These are phyloP conservation scores for Fusarium torulosum DNA, from an alignment of 2,329 filamentous ascomycete genomes.

Conservation along the genomic window DNA sequence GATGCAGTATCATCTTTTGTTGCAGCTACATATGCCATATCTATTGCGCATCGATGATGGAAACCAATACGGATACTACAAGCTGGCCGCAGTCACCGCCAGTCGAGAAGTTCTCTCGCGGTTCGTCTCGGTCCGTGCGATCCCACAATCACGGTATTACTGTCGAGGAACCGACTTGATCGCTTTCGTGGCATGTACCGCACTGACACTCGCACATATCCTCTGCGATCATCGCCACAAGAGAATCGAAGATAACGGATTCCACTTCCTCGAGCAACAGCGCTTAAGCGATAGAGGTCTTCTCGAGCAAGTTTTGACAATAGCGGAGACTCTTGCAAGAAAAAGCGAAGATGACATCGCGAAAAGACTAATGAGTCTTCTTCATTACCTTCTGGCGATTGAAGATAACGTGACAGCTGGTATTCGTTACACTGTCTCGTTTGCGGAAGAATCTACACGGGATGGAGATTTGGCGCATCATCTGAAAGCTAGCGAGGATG, in stretches of 20 bases:
- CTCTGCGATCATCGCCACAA: slow-evolving; percentile 45
- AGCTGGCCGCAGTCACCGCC: slow-evolving; percentile 58
- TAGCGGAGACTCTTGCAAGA: slow-evolving; percentile 53
- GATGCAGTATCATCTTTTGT: slow-evolving; percentile 62
- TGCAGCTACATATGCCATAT: slow-evolving; percentile 67
- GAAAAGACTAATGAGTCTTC: slow-evolving; percentile 55
- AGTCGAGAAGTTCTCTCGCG: slow-evolving; percentile 63
- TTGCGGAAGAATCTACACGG: slow-evolving; percentile 29
- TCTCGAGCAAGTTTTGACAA: slow-evolving; percentile 53
- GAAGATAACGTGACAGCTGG: slow-evolving; percentile 54
- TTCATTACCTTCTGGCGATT: slow-evolving; percentile 58
- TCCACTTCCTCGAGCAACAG: slow-evolving; percentile 56
- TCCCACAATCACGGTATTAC: slow-evolving; percentile 56
- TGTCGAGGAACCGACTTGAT: slow-evolving; percentile 64
- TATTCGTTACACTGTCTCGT: slow-evolving; percentile 38
- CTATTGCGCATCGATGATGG: slow-evolving; percentile 57
- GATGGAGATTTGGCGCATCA: slow-evolving; percentile 43
- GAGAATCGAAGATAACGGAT: slow-evolving; percentile 8
- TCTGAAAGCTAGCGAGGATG: slow-evolving; percentile 15
- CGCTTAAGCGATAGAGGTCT: slow-evolving; percentile 58
- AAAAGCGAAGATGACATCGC: slow-evolving; percentile 56
- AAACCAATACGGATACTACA: slow-evolving; percentile 60
- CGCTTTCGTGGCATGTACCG: slow-evolving; percentile 62
- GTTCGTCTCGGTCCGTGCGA: slow-evolving; percentile 59
- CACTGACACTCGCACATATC: slow-evolving; percentile 63